Percentiles rank a stretch among this genome's conserved stretches.
These are phyloP conservation scores for Hemisphaericaspora nanyangensis DNA, from an alignment of 805 yeast genomes.

Conservation along the genomic window DNA sequence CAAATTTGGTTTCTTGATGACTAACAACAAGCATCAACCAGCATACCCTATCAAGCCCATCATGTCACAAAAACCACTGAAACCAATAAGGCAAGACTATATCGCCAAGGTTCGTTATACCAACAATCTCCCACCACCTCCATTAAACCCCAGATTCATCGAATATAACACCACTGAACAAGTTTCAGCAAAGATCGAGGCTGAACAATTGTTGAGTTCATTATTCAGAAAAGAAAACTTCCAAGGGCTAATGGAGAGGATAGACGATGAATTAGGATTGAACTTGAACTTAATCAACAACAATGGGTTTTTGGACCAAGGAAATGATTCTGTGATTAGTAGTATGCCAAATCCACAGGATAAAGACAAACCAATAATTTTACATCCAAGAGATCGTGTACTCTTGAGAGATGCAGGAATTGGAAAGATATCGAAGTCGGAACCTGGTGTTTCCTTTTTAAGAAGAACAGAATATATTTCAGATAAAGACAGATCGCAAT, in stretches of 20 bases:
- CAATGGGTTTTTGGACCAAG: slow-evolving; percentile 64
- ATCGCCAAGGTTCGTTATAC: slow-evolving; percentile 79
- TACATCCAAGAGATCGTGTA: slow-evolving; percentile 76
- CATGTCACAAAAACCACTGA: slow-evolving; percentile 25
- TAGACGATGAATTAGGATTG: slow-evolving; percentile 70
- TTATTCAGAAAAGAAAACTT: slow-evolving; percentile 74
- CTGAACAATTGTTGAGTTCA: slow-evolving; percentile 57
- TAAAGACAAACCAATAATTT: slow-evolving; percentile 32
- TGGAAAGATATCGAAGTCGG: slow-evolving; percentile 38
- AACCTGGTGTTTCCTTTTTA: slow-evolving; percentile 68
- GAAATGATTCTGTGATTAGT: slow-evolving; percentile 38
- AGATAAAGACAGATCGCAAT: slow-evolving; percentile 44
- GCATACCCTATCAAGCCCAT: too few relatives aligned
- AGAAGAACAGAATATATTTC: slow-evolving; percentile 94
- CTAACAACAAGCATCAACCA: too few relatives aligned
- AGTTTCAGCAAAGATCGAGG: slow-evolving; percentile 34
- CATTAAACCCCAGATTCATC: slow-evolving; percentile 82
- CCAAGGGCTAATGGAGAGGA: slow-evolving; percentile 49
- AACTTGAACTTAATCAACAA: slow-evolving; percentile 65
- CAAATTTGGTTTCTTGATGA: too few relatives aligned
- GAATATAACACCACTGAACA: slow-evolving; percentile 44
- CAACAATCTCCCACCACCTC: slow-evolving; percentile 90
- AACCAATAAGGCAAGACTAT: slow-evolving; percentile 63
- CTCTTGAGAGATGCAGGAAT: slow-evolving; percentile 77
- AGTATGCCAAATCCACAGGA: slow-evolving; percentile 15